Evolutionary conservation across 441 rosid genomes (phyloP).

Genomic region (Caryocar brasiliense): DNA sequence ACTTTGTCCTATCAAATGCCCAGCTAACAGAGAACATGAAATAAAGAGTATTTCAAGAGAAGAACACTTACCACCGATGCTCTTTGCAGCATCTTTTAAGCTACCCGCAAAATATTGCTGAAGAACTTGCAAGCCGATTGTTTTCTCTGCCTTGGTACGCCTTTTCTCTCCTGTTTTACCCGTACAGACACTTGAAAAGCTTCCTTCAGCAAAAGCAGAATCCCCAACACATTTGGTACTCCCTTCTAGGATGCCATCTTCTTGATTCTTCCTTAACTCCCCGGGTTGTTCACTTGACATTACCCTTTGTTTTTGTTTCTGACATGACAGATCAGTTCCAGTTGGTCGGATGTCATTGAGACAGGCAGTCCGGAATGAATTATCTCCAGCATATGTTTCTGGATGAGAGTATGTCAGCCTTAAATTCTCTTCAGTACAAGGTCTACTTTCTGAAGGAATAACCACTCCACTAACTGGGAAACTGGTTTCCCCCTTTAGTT

Average conservation of each 20-base stretch:
- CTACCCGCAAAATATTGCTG: conserved; percentile 71
- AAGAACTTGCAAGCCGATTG: conserved; percentile 60
- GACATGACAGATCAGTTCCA: conserved; percentile 14
- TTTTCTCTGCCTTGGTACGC: conserved; percentile 57
- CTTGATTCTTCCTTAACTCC: conserved; percentile 14
- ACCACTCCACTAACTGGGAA: conserved; percentile 25
- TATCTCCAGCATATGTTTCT: conserved; percentile 26
- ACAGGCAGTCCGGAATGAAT: conserved; percentile 23
- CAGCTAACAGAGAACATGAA: not conserved
- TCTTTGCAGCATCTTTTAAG: conserved; percentile 84
- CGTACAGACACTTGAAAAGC: conserved; percentile 28
- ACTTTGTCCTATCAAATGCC: no score
- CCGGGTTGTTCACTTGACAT: conserved; percentile 17
- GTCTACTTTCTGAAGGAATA: conserved; percentile 15
- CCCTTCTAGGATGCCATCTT: conserved; percentile 25
- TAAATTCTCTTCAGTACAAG: conserved; percentile 24
- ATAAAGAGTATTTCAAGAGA: not conserved
- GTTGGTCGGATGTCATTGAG: conserved; percentile 19
- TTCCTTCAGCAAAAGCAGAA: conserved; percentile 36
- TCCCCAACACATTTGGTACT: conserved; percentile 32
- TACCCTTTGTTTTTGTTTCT: conserved; percentile 18
- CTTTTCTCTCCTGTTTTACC: conserved; percentile 41
- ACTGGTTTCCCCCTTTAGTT: conserved; percentile 46
- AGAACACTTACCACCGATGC: conserved; percentile 61
- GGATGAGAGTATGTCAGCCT: conserved; percentile 17